These are phyloP conservation scores for Fomitopsis pinicola DNA, from an alignment of 1,284 basidiomycete genomes.

Conservation along the genomic window DNA sequence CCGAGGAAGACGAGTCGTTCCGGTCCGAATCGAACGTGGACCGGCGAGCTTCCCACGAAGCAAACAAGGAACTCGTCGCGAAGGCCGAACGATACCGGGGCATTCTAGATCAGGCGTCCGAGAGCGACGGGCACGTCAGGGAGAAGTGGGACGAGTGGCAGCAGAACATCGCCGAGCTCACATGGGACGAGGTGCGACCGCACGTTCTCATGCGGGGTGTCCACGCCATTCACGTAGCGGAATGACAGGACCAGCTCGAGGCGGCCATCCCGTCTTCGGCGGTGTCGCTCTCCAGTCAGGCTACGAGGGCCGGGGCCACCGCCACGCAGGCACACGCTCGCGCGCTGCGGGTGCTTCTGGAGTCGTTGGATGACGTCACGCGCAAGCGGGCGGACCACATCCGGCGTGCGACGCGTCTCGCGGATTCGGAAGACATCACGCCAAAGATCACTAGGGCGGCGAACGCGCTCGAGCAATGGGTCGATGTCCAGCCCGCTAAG, in stretches of 20 bases:
- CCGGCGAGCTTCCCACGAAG: slow-evolving; percentile 69
- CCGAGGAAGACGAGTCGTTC: slow-evolving; percentile 78
- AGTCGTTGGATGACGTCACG: slow-evolving; percentile 76
- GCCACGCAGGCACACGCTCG: slow-evolving; percentile 63
- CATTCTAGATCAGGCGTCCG: slow-evolving; percentile 70
- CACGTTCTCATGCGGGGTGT: not conserved
- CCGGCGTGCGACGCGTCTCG: slow-evolving; percentile 59
- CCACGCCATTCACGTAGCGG: not conserved
- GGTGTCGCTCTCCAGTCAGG: slow-evolving; percentile 29
- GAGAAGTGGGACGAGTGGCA: slow-evolving; percentile 89
- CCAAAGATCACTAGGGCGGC: slow-evolving; percentile 68
- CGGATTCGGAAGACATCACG: slow-evolving; percentile 74
- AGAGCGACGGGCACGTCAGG: slow-evolving; percentile 73
- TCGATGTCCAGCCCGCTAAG: slow-evolving; percentile 77
- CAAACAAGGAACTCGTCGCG: slow-evolving; percentile 69
- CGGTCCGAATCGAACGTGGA: slow-evolving; percentile 44
- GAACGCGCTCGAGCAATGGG: slow-evolving; percentile 56
- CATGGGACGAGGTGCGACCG: slow-evolving; percentile 61
- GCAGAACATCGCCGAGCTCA: slow-evolving; percentile 65
- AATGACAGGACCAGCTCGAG: slow-evolving; percentile 63
- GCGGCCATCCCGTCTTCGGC: slow-evolving; percentile 66
- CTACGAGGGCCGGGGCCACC: slow-evolving; percentile 31
- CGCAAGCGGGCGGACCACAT: slow-evolving; percentile 60
- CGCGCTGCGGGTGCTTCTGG: slow-evolving; percentile 72
- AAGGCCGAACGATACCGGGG: slow-evolving; percentile 69